Conservation (phyloP, 148 eudicot species). For the Rhododendron molle region DNA sequence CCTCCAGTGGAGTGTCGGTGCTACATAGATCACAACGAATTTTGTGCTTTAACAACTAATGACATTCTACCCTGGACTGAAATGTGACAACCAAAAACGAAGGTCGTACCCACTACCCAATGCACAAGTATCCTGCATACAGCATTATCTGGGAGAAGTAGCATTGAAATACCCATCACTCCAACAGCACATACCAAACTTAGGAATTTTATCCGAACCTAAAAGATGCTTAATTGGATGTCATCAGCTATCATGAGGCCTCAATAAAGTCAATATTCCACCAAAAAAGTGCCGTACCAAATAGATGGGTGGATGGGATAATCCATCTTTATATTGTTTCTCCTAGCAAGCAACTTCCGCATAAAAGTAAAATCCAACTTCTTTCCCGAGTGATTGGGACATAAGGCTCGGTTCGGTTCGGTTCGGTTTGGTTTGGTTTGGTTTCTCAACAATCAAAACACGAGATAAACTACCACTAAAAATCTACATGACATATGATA, state of each 20-base stretch:
- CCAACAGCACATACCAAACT: neutral
- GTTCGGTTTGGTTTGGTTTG: no score
- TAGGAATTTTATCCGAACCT: neutral
- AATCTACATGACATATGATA: no score
- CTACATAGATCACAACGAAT: no score
- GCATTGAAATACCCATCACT: neutral
- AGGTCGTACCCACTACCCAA: neutral
- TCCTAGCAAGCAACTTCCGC: neutral
- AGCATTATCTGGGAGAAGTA: neutral
- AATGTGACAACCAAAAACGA: neutral
- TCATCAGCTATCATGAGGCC: neutral
- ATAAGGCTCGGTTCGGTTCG: no score
- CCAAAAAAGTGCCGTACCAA: neutral
- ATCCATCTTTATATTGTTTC: neutral
- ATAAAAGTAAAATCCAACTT: neutral
- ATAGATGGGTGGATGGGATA: neutral
- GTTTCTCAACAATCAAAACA: neutral
- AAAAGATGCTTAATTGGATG: neutral
- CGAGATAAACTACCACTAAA: neutral
- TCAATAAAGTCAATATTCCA: neutral
- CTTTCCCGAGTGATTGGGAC: no score
- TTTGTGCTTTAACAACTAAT: neutral
- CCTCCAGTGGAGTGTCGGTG: no score
- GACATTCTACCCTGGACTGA: neutral
- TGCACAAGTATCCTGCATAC: neutral